phyloP scores from a whole-genome alignment of 768 basidiomycete species.

The Leccinum ochraceum region DNA sequence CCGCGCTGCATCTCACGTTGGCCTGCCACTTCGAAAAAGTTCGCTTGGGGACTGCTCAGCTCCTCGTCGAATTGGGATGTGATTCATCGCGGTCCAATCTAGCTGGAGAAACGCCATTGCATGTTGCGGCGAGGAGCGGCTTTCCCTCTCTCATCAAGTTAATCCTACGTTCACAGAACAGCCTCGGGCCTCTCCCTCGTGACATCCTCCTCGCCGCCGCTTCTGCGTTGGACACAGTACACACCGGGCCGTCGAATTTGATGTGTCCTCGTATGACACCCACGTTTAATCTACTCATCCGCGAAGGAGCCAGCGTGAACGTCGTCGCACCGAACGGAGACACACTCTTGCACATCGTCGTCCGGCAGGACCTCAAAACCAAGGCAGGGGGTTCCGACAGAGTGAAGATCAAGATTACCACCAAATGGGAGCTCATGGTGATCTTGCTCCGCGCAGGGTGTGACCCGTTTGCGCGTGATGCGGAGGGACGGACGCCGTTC shows the following conservation, averaged over 20 bases:
- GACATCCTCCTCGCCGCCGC: constrained; percentile 1
- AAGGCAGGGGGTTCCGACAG: not conserved
- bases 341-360: constrained; percentile 3
- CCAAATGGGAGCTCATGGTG: not conserved
- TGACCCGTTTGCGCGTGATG: not conserved
- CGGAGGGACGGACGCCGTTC: constrained; percentile 1
- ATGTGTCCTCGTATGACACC: not conserved
- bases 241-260: not conserved
- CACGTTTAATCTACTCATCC: not conserved
- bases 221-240: not conserved
- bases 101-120: constrained; percentile 1
- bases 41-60: not conserved
- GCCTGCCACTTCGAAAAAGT: not conserved
- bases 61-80: constrained; percentile 4
- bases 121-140: constrained; percentile 3
- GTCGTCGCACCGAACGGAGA: not conserved
- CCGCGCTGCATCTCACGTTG: constrained; percentile 2
- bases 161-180: not conserved
- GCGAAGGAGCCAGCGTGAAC: not conserved
- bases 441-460: constrained; percentile 1
- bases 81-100: not conserved
- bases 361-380: not conserved
- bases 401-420: too few species aligned
- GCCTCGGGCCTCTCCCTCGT: not conserved
- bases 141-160: constrained; percentile 2